Evolutionary conservation across 2,329 filamentous ascomycete genomes (phyloP), one percentile per base, ranked within the genome.

Genomic region (Cordyceps fumosorosea): DNA sequence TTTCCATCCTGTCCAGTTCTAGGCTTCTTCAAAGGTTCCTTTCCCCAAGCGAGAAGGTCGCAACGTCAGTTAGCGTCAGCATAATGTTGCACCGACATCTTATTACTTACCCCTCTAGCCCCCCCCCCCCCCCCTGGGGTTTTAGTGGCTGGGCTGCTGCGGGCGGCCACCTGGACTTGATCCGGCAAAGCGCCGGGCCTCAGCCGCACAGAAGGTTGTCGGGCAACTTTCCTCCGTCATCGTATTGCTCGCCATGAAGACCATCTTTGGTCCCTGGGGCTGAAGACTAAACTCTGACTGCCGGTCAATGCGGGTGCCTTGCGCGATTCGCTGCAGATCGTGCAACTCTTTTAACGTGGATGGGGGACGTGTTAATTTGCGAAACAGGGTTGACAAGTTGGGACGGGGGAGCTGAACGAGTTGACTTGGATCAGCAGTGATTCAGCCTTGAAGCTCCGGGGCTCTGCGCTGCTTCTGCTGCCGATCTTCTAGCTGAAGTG

Each of bases 211-310:
- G 10, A 37, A n/a, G 42, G 37, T 3, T 26, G 20, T 51, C 16
- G 26, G 34, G 37, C 34, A 60, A 48, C 45, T 48, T 32, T 11
- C n/a, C 22, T 32, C 42, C 6, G 24, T 32, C 44, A n/a, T 60
- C 52, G 59, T 51, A 62, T 62, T 56, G 51, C 59, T 62, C 59
- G 59, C 52, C 51, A 56, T 48, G 29, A 20, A 42, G 37, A 18
- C 40, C 32, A 29, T 40, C 45, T 16, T 26, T 48, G 45, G 45
- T 14, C 22, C 24, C 12, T 5, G 20, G 56, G 45, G 56, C 56
- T 58, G 56, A 58, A 22, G 32, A 37, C 20, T 8, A 32, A 22
- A 40, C 22, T 51, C 56, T 58, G 45, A 51, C 26, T 20, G n/a
- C 18, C 47, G 6, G 16, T 14, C 45, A 20, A 42, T 37, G 22